These are phyloP conservation scores for Zymoseptoria tritici DNA, from an alignment of 2,329 filamentous ascomycete species.

Conservation along the genomic window DNA sequence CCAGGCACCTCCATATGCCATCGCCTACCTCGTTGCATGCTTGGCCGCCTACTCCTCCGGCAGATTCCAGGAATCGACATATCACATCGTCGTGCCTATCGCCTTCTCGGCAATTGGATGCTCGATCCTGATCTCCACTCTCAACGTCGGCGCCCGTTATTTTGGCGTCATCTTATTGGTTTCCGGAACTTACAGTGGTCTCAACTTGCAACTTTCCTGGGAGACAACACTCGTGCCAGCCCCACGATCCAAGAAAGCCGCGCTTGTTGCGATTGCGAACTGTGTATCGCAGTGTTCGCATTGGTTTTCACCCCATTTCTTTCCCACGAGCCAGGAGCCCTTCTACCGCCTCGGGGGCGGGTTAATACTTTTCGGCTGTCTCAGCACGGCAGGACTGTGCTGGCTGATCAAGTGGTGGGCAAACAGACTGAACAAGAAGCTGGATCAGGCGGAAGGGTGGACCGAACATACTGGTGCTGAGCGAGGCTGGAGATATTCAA, in stretches of 20 bases:
- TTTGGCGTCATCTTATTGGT: slow-evolving; percentile 28
- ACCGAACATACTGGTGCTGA: slow-evolving; percentile 25
- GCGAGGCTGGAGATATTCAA: slow-evolving; percentile 25
- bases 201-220: slow-evolving; percentile 38
- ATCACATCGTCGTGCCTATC: slow-evolving; percentile 25
- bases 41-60: slow-evolving; percentile 25
- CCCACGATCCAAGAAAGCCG: slow-evolving; percentile 36
- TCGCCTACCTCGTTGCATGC: slow-evolving; percentile 25
- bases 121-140: slow-evolving; percentile 25
- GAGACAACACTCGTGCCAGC: slow-evolving; percentile 37
- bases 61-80: slow-evolving; percentile 26
- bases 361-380: slow-evolving; percentile 24
- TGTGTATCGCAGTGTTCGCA: slow-evolving; percentile 35
- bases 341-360: slow-evolving; percentile 1
- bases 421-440: slow-evolving; percentile 23
- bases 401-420: slow-evolving; percentile 21
- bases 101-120: slow-evolving; percentile 20
- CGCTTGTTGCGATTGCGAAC: slow-evolving; percentile 39
- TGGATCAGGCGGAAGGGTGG: slow-evolving; percentile 20
- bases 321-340: slow-evolving; percentile 9
- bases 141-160: slow-evolving; percentile 27
- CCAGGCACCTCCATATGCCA: slow-evolving; percentile 35
- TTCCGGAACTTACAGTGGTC: slow-evolving; percentile 33
- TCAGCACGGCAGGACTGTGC: slow-evolving; percentile 18
- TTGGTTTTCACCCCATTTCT: slow-evolving; percentile 39